Conservation (phyloP, 2,329 filamentous ascomycete genomes). For the Waltergamsia citrina region DNA sequence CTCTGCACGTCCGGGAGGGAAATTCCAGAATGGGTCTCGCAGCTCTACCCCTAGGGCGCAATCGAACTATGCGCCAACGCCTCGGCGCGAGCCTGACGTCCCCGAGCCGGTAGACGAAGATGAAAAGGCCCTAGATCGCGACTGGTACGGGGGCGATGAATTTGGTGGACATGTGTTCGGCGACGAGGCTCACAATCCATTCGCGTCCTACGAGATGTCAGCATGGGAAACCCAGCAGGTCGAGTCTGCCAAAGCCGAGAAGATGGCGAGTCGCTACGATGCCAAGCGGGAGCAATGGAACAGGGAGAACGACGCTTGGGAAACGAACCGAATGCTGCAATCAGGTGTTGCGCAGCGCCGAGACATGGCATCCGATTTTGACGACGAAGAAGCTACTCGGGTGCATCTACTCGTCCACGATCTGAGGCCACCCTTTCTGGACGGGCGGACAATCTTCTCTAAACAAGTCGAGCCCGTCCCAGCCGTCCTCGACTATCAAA, state of each 20-base stretch:
- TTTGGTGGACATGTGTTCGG: conserved; percentile 73
- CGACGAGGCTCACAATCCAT: conserved; percentile 88
- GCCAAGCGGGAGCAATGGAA: conserved; percentile 76
- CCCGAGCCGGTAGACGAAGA: conserved; percentile 61
- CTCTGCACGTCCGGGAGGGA: conserved; percentile 14
- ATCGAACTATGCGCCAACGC: conserved; percentile 31
- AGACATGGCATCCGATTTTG: conserved; percentile 73
- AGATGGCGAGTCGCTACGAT: conserved; percentile 61
- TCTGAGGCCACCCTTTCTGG: conserved; percentile 84
- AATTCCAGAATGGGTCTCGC: conserved; percentile 21
- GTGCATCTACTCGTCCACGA: conserved; percentile 92
- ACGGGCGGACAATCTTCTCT: conserved; percentile 92
- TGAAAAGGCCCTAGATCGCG: conserved; percentile 68
- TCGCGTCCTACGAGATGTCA: conserved; percentile 65
- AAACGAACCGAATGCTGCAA: conserved; percentile 96
- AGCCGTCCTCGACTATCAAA: conserved; percentile 86
- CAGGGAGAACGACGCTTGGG: conserved; percentile 95
- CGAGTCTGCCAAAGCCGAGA: conserved; percentile 68
- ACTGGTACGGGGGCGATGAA: conserved; percentile 90
- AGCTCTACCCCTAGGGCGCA: conserved; percentile 21
- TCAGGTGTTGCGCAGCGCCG: conserved; percentile 89
- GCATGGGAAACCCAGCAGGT: conserved; percentile 70
- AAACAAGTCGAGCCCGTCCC: conserved; percentile 94
- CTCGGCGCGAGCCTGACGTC: conserved; percentile 29
- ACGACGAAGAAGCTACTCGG: conserved; percentile 83